Base-by-base conservation (phyloP, 306 rosid species). In the Dalbergia cochinchinensis region DNA sequence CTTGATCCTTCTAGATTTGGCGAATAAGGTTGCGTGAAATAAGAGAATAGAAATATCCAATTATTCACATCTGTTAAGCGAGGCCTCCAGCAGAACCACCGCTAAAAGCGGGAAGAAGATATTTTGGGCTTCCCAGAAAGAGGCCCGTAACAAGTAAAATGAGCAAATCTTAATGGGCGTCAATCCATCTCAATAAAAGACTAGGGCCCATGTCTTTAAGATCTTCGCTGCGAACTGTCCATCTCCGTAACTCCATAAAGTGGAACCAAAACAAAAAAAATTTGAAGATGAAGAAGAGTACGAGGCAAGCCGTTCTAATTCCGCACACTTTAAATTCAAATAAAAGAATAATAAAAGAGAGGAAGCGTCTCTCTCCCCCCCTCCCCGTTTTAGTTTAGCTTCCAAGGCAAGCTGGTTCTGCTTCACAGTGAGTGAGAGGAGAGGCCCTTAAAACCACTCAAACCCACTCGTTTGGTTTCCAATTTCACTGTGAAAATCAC, bases 361-460 rank as follows among this genome's bases (percentile, higher is more conserved):
- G 5, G 60, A 16, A 16, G 41, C 62, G 54, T 48, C 63, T 9
- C 31, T 26, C 31, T 26, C 31, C 31, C 31, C 2, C 31, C 31
- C 68, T 33, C 4, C 2, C 51, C 31, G n/a, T 76, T 72, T 68
- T 68, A 8, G 57, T 47, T 41, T 73, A 66, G 85, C 88, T 81
- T 81, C 57, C 85, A 67, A 55, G 78, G 7, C 53, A 85, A 85
- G 85, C 74, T 67, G 74, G 79, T 65, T 19, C 62, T 16, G 68
- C 74, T 65, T 50, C 53, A 58, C 65, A 54, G 22, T 2, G 60
- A 54, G 13, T 54, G 22, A 54, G 60, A 7, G 13, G 13, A 34
- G 64, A 48, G 33, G 83, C 67, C 44, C 73, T 83, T 83, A 83
- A 35, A 78, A 65, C 60, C 65, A 11, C 55, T 11, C 47, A 69